A percentile compares a stretch with the other conserved stretches of the same genome.
Conservation (phyloP, 805 yeast species). For the Saturnispora sekii region DNA sequence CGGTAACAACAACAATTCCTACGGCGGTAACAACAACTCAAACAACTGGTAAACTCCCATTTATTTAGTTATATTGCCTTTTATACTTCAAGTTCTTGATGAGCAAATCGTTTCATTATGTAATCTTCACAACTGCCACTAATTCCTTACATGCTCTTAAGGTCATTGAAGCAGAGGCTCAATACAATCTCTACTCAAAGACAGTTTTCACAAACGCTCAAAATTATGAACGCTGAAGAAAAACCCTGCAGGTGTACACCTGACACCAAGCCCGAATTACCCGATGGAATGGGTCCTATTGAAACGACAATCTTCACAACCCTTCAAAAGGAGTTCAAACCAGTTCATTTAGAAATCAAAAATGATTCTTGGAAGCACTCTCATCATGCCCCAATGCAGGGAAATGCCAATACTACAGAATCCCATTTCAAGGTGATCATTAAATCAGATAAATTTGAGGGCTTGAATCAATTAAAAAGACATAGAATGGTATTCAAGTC, state of each 20-base stretch:
- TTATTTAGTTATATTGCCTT: not conserved
- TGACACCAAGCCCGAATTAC: constrained; percentile 20
- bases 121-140: not conserved
- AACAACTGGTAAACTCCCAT: not conserved
- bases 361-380: constrained; percentile 88
- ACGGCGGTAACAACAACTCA: constrained; percentile 17
- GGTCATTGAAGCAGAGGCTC: not conserved
- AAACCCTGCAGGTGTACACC: constrained; percentile 11
- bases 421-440: constrained; percentile 75
- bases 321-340: constrained; percentile 34
- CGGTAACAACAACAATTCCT: constrained; percentile 19
- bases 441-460: constrained; percentile 59
- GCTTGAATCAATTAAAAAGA: constrained; percentile 53
- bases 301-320: constrained; percentile 39
- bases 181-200: not conserved
- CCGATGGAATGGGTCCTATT: constrained; percentile 30
- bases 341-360: constrained; percentile 38
- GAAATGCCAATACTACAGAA: constrained; percentile 61
- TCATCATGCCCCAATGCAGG: constrained; percentile 75
- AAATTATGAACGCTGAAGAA: not conserved
- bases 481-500: constrained; percentile 67
- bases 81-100: not conserved
- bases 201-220: not conserved
- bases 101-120: not conserved
- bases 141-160: not conserved